Conservation (phyloP, 768 basidiomycete species). For the Pleurotus eryngii region DNA sequence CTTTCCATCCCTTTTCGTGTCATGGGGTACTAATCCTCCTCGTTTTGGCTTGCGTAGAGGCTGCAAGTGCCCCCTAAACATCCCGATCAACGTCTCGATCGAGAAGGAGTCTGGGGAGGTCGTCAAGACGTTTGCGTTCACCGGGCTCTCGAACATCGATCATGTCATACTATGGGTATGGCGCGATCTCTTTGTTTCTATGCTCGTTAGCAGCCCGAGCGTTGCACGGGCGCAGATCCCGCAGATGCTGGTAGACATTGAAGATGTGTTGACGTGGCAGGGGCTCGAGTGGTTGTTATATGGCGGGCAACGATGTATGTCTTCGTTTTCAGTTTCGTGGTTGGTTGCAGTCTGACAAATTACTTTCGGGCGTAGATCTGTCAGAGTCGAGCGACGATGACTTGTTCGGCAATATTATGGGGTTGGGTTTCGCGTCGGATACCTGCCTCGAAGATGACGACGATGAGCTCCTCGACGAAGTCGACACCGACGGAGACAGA, state of each 20-base stretch:
- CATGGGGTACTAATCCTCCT: neutral
- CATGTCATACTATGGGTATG: slow-evolving; percentile 58
- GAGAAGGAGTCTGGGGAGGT: slow-evolving; percentile 29
- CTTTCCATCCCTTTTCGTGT: too few relatives aligned
- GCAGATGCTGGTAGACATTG: slow-evolving; percentile 60
- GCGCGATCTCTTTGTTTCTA: slow-evolving; percentile 62
- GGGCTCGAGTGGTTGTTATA: slow-evolving; percentile 49
- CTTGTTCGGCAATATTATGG: neutral
- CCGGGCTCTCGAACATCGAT: slow-evolving; percentile 34
- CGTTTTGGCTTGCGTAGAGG: slow-evolving; percentile 19
- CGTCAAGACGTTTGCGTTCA: slow-evolving; percentile 37
- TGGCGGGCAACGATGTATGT: slow-evolving; percentile 47
- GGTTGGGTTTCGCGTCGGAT: neutral
- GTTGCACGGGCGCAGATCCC: slow-evolving; percentile 33
- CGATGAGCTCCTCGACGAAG: slow-evolving; percentile 17
- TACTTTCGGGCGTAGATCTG: too few relatives aligned
- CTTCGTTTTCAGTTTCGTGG: slow-evolving; percentile 2
- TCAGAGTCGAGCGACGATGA: slow-evolving; percentile 9
- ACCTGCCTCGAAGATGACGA: slow-evolving; percentile 11
- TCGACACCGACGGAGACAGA: slow-evolving; percentile 20
- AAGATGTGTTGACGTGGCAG: slow-evolving; percentile 44
- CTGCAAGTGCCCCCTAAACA: slow-evolving; percentile 41
- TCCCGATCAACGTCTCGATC: slow-evolving; percentile 35
- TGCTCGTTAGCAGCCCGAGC: slow-evolving; percentile 38
- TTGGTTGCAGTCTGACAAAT: too few relatives aligned